Evolutionary conservation across 2,329 filamentous ascomycete genomes (phyloP).

Genomic region (Fusarium camptoceras): DNA sequence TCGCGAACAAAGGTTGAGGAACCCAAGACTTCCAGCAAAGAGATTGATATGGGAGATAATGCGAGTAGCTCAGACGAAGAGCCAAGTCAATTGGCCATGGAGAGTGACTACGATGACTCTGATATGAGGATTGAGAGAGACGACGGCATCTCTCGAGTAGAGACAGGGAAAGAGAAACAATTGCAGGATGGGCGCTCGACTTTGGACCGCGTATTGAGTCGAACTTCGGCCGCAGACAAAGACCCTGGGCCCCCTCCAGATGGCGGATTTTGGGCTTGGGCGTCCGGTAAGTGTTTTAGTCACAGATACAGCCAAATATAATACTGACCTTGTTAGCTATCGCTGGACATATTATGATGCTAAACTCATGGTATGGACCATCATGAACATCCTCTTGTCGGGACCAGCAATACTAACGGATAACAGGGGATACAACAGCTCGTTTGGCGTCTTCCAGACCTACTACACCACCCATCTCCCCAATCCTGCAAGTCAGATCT

Average conservation of each 20-base stretch:
- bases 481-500: slow-evolving; percentile 53
- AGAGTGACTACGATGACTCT: background rate
- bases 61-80: slow-evolving; percentile 1
- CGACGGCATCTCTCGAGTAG: background rate
- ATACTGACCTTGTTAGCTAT: background rate
- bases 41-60: background rate
- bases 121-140: background rate
- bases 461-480: slow-evolving; percentile 55
- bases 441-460: slow-evolving; percentile 52
- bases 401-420: background rate
- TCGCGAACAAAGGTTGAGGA: background rate
- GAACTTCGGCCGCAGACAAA: background rate
- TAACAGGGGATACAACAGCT: slow-evolving; percentile 11
- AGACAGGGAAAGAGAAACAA: background rate
- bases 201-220: slow-evolving; percentile 3
- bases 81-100: background rate
- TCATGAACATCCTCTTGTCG: background rate
- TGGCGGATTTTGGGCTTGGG: slow-evolving; percentile 9
- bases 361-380: slow-evolving; percentile 5
- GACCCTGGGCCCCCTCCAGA: slow-evolving; percentile 6
- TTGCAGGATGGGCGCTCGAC: background rate
- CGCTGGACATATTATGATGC: slow-evolving; percentile 10
- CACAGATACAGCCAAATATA: background rate
- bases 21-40: background rate
- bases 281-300: background rate